Base-by-base conservation (phyloP, 345 rosid species). In the Zanthoxylum bungeanum region DNA sequence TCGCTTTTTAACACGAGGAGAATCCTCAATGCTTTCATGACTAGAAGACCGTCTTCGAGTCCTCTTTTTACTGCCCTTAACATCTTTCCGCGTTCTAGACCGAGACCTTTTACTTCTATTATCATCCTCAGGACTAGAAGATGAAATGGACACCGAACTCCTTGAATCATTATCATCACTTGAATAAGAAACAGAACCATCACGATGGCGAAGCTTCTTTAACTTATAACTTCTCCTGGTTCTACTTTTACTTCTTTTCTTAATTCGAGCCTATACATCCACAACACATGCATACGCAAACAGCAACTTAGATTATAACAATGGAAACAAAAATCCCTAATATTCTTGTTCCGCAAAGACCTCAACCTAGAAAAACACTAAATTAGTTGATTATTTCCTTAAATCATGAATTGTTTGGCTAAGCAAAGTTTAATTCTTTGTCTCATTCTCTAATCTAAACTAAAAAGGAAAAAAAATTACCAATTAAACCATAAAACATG, bases 71-170 rank as follows among this genome's bases (percentile, higher is more conserved):
- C 78, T 76, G 39, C 68, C 64, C 72, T 85, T 89, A 16, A 61
- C 82, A 63, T 69, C 81, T 66, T 77, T 82, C 22, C 78, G 66
- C 7, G 77, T 40, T 22, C 47, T 78, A 66, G 91, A 80, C 59
- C 83, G 40, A 33, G 87, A 86, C 85, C 82, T 86, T 59, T 75
- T 70, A 74, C 78, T 78, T 67, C 73, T 81, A 73, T 71, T 56
- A 72, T 76, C 85, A 57, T 81, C 88, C 75, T 86, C 93, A 1
- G 90, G 86, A 64, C 86, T 80, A 55, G 82, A 79, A 60, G 77
- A 83, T 4, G 85, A 85, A 74, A 77, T 40, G 44, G 91, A 86
- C 14, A 64, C 64, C 12, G 78, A 80, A 70, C 75, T 82, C 46
- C 71, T 80, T 0, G 83, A 82, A 73, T 78, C 82, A 77, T 44